phyloP scores from a whole-genome alignment of 2,329 filamentous ascomycete genomes.

The Pochonia chlamydosporia region DNA sequence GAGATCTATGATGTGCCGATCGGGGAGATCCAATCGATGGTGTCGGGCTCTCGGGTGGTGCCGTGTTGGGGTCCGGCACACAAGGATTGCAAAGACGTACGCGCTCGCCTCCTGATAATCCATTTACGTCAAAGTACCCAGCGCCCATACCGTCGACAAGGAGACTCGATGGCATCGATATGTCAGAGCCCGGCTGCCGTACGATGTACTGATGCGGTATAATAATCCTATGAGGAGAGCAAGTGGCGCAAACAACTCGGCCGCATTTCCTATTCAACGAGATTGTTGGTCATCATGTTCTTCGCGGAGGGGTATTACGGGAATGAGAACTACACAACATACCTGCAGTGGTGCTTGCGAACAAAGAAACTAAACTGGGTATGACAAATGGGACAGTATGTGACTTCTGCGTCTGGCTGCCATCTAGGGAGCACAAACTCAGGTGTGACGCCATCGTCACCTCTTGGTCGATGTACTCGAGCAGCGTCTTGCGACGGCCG shows the following conservation, averaged over 20 bases:
- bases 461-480: background rate
- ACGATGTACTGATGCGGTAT: slow-evolving; percentile 94
- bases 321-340: slow-evolving; percentile 21
- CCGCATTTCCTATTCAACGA: slow-evolving; percentile 69
- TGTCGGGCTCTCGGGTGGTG: slow-evolving; percentile 42
- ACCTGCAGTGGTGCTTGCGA: slow-evolving; percentile 90
- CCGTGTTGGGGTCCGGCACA: slow-evolving; percentile 55
- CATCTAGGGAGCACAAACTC: slow-evolving; percentile 65
- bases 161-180: slow-evolving; percentile 27
- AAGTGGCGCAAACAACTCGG: slow-evolving; percentile 80
- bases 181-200: slow-evolving; percentile 55
- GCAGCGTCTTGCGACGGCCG: background rate
- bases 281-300: slow-evolving; percentile 10
- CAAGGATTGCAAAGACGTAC: slow-evolving; percentile 58
- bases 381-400: slow-evolving; percentile 77
- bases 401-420: slow-evolving; percentile 83
- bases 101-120: slow-evolving; percentile 47
- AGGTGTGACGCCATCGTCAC: slow-evolving; percentile 9
- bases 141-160: slow-evolving; percentile 33
- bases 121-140: slow-evolving; percentile 37
- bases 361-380: slow-evolving; percentile 78
- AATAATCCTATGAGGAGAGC: slow-evolving; percentile 90
- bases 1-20: slow-evolving; percentile 36
- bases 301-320: background rate
- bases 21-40: slow-evolving; percentile 25